Evolutionary conservation across 2,329 filamentous ascomycete genomes (phyloP).

Genomic region (Diaporthe ilicicola): DNA sequence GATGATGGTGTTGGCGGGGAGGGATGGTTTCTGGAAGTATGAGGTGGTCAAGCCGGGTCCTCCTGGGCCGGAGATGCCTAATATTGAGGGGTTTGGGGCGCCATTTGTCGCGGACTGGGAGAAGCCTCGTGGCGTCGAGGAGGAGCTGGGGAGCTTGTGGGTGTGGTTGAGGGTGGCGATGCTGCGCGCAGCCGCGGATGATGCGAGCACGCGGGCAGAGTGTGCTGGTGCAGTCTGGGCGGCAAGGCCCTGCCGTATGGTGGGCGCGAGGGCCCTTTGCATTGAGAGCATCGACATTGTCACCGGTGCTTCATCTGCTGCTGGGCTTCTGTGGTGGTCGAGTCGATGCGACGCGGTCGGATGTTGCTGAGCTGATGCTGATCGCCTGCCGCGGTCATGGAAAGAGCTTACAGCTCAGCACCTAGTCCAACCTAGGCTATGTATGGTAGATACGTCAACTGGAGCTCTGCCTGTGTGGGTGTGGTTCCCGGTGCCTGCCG

Average conservation of each 20-base stretch:
- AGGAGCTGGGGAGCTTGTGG: conserved; percentile 17
- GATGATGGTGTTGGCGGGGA: conserved; percentile 93
- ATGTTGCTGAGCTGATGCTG: conserved; percentile 17
- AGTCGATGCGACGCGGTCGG: conserved; percentile 12
- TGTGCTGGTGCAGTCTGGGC: conserved; percentile 19
- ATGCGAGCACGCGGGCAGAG: conserved; percentile 23
- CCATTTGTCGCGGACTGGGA: conserved; percentile 33
- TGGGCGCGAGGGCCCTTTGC: conserved; percentile 32
- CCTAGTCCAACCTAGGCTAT: background rate
- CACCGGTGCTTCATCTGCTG: conserved; percentile 34
- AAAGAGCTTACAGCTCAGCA: background rate
- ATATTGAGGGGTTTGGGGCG: conserved; percentile 35
- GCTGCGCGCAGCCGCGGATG: conserved; percentile 22
- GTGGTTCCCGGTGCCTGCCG: background rate
- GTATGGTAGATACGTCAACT: conserved; percentile 4
- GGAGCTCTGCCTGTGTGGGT: background rate
- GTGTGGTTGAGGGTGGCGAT: background rate
- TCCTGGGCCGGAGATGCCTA: conserved; percentile 42
- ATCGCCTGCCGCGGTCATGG: background rate
- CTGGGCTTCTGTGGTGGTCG: background rate
- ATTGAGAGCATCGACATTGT: conserved; percentile 33
- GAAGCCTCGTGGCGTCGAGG: conserved; percentile 26
- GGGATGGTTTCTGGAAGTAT: conserved; percentile 79
- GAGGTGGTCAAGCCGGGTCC: conserved; percentile 63
- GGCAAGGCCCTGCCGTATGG: conserved; percentile 25